A percentile compares a stretch with the other conserved stretches of the same genome.
Conservation (phyloP, 805 yeast species). For the Candida germanica region DNA sequence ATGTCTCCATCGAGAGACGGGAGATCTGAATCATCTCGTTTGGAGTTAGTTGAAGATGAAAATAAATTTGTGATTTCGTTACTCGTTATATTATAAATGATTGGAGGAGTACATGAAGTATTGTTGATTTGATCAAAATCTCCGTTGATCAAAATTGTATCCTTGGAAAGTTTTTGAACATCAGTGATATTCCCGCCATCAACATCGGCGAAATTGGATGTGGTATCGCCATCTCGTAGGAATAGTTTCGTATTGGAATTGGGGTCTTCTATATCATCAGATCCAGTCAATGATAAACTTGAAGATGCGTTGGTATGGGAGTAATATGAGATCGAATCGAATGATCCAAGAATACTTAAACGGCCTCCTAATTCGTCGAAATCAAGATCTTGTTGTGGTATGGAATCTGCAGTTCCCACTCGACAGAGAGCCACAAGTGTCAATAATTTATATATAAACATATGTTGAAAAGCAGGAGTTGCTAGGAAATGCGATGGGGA, state of each 20-base stretch:
- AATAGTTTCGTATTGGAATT: constrained; percentile 16
- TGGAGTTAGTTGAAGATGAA: constrained; percentile 6
- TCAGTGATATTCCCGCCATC: constrained; percentile 34
- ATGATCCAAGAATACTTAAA: constrained; percentile 31
- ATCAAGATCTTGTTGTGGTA: constrained; percentile 19
- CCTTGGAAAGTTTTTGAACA: constrained; percentile 22
- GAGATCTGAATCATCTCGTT: constrained; percentile 15
- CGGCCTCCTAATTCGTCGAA: constrained; percentile 24
- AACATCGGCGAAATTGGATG: constrained; percentile 24
- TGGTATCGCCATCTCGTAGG: constrained; percentile 21
- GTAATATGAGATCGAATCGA: constrained; percentile 27
- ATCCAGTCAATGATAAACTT: constrained; percentile 17
- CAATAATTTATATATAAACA: too few species aligned
- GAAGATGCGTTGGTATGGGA: constrained; percentile 24
- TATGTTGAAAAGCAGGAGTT: too few species aligned
- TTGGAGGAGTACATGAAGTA: constrained; percentile 25
- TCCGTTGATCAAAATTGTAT: constrained; percentile 33
- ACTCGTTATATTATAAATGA: constrained; percentile 32
- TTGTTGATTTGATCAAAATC: constrained; percentile 33
- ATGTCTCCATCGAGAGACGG: constrained; percentile 28
- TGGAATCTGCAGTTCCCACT: background rate
- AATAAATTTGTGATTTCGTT: constrained; percentile 23
- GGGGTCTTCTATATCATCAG: background rate
- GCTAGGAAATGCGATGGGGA: too few species aligned
- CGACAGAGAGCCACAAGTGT: background rate